Evolutionary conservation across 257 asterid genomes (phyloP).

Genomic region (Penstemon eatonii): DNA sequence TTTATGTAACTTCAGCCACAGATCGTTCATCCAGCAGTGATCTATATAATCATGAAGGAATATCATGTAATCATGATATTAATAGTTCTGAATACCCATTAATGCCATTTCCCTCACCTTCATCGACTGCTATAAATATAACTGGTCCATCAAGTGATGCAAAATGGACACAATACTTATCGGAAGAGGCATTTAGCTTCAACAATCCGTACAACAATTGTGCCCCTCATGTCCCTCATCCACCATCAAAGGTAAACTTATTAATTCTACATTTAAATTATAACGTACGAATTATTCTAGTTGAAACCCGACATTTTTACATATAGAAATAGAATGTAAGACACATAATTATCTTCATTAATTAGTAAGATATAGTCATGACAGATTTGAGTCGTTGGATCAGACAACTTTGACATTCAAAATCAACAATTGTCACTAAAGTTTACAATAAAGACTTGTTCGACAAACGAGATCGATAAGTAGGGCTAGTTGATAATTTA

Average conservation of each 20-base stretch:
- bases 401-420: too few species aligned
- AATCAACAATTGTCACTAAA: too few species aligned
- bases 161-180: constrained; percentile 77
- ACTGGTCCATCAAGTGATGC: constrained; percentile 44
- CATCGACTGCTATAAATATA: constrained; percentile 40
- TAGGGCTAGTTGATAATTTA: too few species aligned
- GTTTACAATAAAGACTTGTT: too few species aligned
- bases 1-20: constrained; percentile 46
- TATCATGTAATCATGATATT: constrained; percentile 46
- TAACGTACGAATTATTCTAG: too few species aligned
- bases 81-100: constrained; percentile 37
- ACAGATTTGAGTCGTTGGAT: too few species aligned
- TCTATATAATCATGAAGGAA: constrained; percentile 44
- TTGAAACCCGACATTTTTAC: too few species aligned
- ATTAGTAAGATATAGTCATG: too few species aligned
- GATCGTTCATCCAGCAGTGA: constrained; percentile 64
- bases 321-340: too few species aligned
- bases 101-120: constrained; percentile 42
- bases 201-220: constrained; percentile 43
- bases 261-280: neutral
- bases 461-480: too few species aligned
- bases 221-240: constrained; percentile 38
- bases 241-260: constrained; percentile 71
- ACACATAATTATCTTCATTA: too few species aligned
- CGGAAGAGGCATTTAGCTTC: constrained; percentile 70